Evolutionary conservation across 345 rosid species (phyloP), one percentile per base, ranked within the genome.

Genomic region (Hirschfeldia incana): DNA sequence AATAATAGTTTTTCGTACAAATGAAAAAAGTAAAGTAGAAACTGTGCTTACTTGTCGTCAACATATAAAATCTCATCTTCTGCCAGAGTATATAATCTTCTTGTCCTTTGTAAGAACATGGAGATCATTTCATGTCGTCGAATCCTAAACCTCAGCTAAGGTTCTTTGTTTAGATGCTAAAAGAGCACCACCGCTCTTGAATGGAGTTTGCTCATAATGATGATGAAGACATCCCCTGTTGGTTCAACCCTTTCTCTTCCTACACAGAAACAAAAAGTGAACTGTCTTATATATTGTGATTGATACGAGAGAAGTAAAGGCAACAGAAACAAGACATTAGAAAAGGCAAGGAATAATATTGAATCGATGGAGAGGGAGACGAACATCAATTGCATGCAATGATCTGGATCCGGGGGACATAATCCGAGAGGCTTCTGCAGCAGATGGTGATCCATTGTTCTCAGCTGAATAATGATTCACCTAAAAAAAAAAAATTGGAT

Each of bases 321-420:
- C 30, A 37, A 63, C 39, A 72, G 59, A 60, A 12, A 51, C 60
- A 21, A 42, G 51, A 44, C 36, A 46, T 2, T 0, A 79, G 53
- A 49, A 64, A 67, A 16, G 49, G 29, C 28, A 69, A 2, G 4
- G 8, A 46, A 76, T 29, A 49, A 69, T 26, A 64, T 67, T 8
- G 33, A 67, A 55, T 39, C 62, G 60, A 58, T 2, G 76, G 39
- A 67, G 46, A 67, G n/a, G n/a, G 76, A 78, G 76, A 78, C 91
- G 83, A 76, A 93, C 95, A 82, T 90, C 90, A 67, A 85, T 68
- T 30, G 80, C 62, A 75, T 76, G 85, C 79, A 85, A 84, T 77
- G 93, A 83, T 80, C 85, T 84, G 67, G 81, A 77, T 5, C 71
- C 4, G 13, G 90, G 83, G 63, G 79, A 63, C 91, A 87, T 91